These are phyloP conservation scores for Mesotaenium endlicherianum DNA, from an alignment of 139 green algal genomes.

Conservation along the genomic window DNA sequence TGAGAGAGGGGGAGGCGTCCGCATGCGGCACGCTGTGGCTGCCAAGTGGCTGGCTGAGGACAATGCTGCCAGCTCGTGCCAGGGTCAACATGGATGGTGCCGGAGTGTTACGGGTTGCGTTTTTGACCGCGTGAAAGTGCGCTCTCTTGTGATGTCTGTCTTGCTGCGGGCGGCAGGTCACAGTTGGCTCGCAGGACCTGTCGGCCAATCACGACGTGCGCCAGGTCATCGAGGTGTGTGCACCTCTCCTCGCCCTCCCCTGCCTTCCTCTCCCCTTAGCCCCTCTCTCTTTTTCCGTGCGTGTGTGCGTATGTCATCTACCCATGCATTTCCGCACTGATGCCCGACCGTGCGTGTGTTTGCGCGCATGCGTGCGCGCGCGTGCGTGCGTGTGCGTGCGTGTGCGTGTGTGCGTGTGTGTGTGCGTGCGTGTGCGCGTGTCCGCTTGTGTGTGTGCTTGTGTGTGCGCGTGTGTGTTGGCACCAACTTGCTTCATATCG, in stretches of 20 bases:
- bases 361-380: not conserved
- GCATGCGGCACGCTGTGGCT: too few relatives aligned
- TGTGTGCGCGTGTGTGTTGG: not conserved
- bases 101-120: too few relatives aligned
- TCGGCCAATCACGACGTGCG: conserved; percentile 78
- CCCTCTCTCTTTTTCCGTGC: not conserved
- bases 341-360: not conserved
- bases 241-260: not conserved
- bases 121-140: too few relatives aligned
- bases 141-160: too few relatives aligned
- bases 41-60: too few relatives aligned
- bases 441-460: too few relatives aligned
- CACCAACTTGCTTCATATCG: too few relatives aligned
- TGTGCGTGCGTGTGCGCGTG: not conserved
- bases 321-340: too few relatives aligned
- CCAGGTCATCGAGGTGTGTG: conserved; percentile 84
- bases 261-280: not conserved
- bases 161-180: conserved; percentile 40
- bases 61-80: too few relatives aligned
- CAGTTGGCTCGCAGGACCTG: conserved; percentile 69
- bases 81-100: too few relatives aligned
- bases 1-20: too few relatives aligned
- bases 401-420: not conserved
- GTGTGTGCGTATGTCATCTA: too few relatives aligned
- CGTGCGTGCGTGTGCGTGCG: not conserved